A percentile compares a stretch with the other conserved stretches of the same genome.
These are phyloP conservation scores for Dacryopinax spathularia DNA, from an alignment of 768 basidiomycete genomes.

Conservation along the genomic window DNA sequence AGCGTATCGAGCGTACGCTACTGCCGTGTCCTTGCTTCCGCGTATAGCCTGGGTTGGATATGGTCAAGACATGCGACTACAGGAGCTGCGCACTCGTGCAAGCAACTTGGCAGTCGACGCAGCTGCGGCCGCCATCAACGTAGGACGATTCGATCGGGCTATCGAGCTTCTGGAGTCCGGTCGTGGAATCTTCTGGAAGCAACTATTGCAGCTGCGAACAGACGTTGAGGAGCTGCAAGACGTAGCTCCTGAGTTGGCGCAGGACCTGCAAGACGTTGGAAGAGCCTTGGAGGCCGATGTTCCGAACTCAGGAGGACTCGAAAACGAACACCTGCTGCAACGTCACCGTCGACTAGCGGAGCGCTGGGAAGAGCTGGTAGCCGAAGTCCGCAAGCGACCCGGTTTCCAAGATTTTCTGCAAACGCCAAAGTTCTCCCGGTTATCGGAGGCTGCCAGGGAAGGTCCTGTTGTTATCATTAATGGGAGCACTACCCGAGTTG, in stretches of 20 bases:
- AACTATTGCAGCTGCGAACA: constrained; percentile 16
- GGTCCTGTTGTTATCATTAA: constrained; percentile 8
- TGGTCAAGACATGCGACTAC: not conserved
- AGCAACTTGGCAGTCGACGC: constrained; percentile 19
- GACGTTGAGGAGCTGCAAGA: constrained; percentile 13
- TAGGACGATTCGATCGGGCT: constrained; percentile 17
- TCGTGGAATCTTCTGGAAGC: constrained; percentile 25
- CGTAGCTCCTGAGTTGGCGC: constrained; percentile 16
- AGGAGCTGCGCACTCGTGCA: not conserved
- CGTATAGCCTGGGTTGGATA: not conserved
- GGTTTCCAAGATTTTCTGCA: constrained; percentile 6
- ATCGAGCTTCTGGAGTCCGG: constrained; percentile 24
- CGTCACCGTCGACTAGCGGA: not conserved
- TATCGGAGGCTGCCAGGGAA: constrained; percentile 2
- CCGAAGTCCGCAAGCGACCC: not conserved
- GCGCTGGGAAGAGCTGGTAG: constrained; percentile 4
- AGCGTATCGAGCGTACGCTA: not conserved
- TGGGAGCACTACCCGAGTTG: constrained; percentile 1
- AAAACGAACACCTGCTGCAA: not conserved
- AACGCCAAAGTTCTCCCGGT: not conserved
- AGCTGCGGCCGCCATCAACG: constrained; percentile 19
- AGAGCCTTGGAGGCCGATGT: not conserved
- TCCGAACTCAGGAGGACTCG: not conserved
- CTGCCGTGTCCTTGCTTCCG: not conserved
- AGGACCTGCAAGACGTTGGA: constrained; percentile 7